Percentiles rank a stretch among this genome's conserved stretches.
phyloP scores from a whole-genome alignment of 495 filamentous ascomycete species.

The Delitschia confertaspora region DNA sequence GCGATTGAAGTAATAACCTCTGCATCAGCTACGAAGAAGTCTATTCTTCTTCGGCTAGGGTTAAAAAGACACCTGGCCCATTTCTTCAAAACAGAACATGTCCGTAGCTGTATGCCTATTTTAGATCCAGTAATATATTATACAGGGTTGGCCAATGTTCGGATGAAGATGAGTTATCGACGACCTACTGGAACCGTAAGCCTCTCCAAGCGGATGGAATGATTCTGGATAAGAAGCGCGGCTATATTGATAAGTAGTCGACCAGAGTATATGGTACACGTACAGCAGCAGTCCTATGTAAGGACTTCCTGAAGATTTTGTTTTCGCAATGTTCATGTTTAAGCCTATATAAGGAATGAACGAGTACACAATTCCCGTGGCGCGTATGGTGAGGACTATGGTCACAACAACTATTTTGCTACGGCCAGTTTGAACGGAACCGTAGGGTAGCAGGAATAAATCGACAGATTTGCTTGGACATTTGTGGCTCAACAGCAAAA shows the following conservation, averaged over 20 bases:
- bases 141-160: not conserved
- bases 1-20: conserved; percentile 53
- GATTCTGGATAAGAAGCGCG: conserved; percentile 41
- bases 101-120: conserved; percentile 37
- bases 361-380: too few relatives aligned
- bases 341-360: too few relatives aligned
- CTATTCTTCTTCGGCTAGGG: conserved; percentile 40
- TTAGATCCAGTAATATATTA: conserved; percentile 30
- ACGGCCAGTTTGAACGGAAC: too few relatives aligned
- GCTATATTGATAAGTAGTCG: conserved; percentile 41
- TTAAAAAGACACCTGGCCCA: conserved; percentile 46
- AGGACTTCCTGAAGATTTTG: conserved; percentile 35
- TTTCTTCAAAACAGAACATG: conserved; percentile 37
- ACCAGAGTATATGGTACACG: conserved; percentile 40
- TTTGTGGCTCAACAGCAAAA: too few relatives aligned
- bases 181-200: conserved; percentile 38
- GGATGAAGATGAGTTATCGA: not conserved
- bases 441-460: too few relatives aligned
- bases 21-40: conserved; percentile 46
- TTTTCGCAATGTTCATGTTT: conserved; percentile 33
- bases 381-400: too few relatives aligned
- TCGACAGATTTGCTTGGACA: too few relatives aligned
- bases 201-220: conserved; percentile 40
- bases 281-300: conserved; percentile 32
- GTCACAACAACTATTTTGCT: too few relatives aligned